A percentile compares a stretch with the other conserved stretches of the same genome.
phyloP scores from a whole-genome alignment of 1,284 basidiomycete genomes.

The Ganoderma leucocontextum region DNA sequence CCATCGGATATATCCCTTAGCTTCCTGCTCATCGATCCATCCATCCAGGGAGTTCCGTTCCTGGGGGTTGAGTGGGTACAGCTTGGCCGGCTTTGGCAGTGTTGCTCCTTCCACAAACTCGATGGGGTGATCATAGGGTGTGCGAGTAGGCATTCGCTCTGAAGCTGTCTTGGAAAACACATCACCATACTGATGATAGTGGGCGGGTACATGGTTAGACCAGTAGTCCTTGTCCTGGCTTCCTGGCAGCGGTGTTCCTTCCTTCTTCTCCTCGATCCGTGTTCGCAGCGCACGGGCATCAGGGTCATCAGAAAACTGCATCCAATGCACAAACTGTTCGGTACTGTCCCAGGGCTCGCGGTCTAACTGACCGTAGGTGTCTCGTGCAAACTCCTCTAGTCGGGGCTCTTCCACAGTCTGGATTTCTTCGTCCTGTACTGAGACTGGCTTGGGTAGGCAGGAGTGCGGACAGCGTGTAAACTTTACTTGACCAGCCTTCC shows the following conservation, averaged over 20 bases:
- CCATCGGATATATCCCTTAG: constrained; percentile 4
- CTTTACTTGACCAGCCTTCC: constrained; percentile 12
- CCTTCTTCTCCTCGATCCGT: constrained; percentile 3
- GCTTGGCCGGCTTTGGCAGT: constrained; percentile 18
- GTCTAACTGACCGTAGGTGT: not conserved
- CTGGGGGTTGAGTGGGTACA: constrained; percentile 37
- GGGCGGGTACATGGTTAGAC: constrained; percentile 13
- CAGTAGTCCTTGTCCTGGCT: not conserved
- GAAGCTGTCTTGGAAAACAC: constrained; percentile 27
- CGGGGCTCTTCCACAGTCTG: constrained; percentile 7
- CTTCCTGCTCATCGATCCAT: constrained; percentile 14
- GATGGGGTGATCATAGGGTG: constrained; percentile 29
- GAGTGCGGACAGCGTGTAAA: constrained; percentile 18
- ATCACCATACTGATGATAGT: constrained; percentile 22
- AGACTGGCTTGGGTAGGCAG: constrained; percentile 11
- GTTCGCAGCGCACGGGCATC: not conserved
- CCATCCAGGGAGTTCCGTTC: constrained; percentile 31
- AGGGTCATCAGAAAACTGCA: not conserved
- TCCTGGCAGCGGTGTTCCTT: constrained; percentile 15
- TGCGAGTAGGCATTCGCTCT: constrained; percentile 23
- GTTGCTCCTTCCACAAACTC: constrained; percentile 23
- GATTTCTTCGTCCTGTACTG: not conserved
- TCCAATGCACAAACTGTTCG: not conserved
- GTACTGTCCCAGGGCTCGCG: not conserved
- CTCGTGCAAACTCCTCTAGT: not conserved